Percentiles rank a stretch among this genome's conserved stretches.
Evolutionary conservation across 2,329 filamentous ascomycete species (phyloP).

Genomic region (Mariannaea elegans): DNA sequence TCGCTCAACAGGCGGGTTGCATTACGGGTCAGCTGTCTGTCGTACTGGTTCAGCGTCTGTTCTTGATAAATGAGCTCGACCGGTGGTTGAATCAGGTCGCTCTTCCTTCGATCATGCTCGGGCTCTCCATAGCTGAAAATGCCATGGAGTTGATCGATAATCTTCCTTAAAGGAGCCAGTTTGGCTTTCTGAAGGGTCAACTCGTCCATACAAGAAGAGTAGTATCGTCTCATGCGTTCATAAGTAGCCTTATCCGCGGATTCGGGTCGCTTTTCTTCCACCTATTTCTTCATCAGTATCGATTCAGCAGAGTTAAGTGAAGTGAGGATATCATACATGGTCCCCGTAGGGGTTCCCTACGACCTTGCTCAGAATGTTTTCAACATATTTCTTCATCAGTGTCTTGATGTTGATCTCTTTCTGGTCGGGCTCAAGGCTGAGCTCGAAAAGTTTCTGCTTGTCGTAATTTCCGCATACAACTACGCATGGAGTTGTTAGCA

Average conservation of each 20-base stretch:
- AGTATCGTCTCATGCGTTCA: conserved; percentile 15
- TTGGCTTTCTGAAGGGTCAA: too few relatives aligned
- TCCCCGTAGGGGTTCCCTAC: conserved; percentile 1
- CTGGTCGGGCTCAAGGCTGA: neutral
- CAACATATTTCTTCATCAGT: neutral
- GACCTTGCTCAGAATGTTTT: neutral
- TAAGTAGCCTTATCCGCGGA: neutral
- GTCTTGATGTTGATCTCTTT: neutral
- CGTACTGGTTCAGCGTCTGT: neutral
- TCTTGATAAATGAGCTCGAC: neutral
- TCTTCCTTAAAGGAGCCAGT: neutral
- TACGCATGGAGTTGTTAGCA: conserved; percentile 1
- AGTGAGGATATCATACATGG: neutral
- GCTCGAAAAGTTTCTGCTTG: neutral
- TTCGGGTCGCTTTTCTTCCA: neutral
- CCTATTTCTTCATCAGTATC: neutral
- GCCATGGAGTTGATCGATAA: conserved; percentile 13
- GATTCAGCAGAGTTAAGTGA: neutral
- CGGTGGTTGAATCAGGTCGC: neutral
- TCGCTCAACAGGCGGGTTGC: conserved; percentile 6
- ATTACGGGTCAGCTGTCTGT: conserved; percentile 9
- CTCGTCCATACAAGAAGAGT: conserved; percentile 7
- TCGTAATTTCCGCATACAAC: conserved; percentile 21
- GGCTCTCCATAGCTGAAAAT: conserved; percentile 16
- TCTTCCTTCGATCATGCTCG: neutral